Evolutionary conservation across 73 alveolate species (phyloP).

Genomic region (Uronychia binucleata): DNA sequence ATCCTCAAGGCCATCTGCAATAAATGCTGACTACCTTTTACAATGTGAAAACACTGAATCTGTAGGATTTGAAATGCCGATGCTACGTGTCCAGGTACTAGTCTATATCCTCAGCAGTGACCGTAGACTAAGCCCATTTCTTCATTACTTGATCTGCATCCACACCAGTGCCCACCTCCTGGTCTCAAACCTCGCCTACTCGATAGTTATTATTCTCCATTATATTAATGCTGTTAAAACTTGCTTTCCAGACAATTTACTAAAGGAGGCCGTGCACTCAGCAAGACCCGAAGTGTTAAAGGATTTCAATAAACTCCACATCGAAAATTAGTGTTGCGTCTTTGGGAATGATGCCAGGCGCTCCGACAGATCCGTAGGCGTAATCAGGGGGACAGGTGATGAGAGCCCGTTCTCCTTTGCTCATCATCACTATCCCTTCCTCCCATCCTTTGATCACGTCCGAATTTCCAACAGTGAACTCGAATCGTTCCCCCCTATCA

Average conservation of each 20-base stretch:
- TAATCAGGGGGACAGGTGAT: slow-evolving; percentile 59
- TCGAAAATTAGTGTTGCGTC: slow-evolving; percentile 73
- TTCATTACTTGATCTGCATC: too few species aligned
- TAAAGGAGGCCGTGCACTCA: too few species aligned
- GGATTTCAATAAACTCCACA: slow-evolving; percentile 66
- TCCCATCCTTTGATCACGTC: slow-evolving; percentile 84
- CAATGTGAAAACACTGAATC: neutral
- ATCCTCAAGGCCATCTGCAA: neutral
- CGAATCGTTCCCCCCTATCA: slow-evolving; percentile 62
- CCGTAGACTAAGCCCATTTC: neutral
- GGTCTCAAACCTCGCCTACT: too few species aligned
- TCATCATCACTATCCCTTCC: slow-evolving; percentile 50
- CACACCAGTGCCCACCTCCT: too few species aligned
- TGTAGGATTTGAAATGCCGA: neutral
- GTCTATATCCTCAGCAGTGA: neutral
- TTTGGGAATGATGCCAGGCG: slow-evolving; percentile 73
- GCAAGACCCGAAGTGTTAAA: neutral
- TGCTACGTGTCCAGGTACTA: neutral
- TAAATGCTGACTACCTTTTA: neutral
- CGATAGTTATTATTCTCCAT: too few species aligned
- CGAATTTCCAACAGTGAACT: slow-evolving; percentile 76
- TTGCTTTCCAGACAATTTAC: too few species aligned
- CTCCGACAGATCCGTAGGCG: slow-evolving; percentile 78
- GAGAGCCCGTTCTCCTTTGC: slow-evolving; percentile 63
- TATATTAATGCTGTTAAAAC: too few species aligned